Percentiles rank a stretch among this genome's conserved stretches.
These are phyloP conservation scores for Xerocomus spinulosus DNA, from an alignment of 768 basidiomycete species.

Conservation along the genomic window DNA sequence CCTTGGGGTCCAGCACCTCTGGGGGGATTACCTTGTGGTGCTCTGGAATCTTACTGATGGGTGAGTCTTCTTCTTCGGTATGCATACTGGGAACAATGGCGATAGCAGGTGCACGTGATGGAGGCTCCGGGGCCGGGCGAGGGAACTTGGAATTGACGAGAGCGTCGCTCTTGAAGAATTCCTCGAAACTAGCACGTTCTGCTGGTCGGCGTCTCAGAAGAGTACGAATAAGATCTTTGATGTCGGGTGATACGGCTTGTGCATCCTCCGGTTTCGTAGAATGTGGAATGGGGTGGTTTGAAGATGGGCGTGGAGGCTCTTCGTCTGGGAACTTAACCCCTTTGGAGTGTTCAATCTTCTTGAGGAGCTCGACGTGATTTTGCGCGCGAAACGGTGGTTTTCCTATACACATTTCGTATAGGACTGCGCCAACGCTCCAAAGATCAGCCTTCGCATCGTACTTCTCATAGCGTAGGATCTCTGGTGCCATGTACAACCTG, in stretches of 20 bases:
- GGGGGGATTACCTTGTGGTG: constrained; percentile 72
- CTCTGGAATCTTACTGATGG: constrained; percentile 53
- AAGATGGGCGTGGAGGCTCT: constrained; percentile 47
- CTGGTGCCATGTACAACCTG: constrained; percentile 98
- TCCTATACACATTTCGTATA: constrained; percentile 94
- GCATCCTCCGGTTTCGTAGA: constrained; percentile 41
- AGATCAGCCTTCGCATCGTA: constrained; percentile 98
- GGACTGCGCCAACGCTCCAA: constrained; percentile 96
- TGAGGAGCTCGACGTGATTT: constrained; percentile 93
- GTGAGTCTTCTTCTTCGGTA: constrained; percentile 28
- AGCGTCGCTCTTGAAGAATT: constrained; percentile 83
- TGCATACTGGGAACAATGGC: constrained; percentile 13
- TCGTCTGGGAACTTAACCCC: constrained; percentile 95
- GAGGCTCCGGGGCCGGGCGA: constrained; percentile 34
- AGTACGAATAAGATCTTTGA: constrained; percentile 84
- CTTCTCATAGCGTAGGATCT: constrained; percentile 94
- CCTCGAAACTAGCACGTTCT: constrained; percentile 84
- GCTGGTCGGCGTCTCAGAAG: constrained; percentile 79
- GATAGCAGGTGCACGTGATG: constrained; percentile 9
- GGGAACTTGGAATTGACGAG: constrained; percentile 76
- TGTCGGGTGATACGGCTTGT: constrained; percentile 66
- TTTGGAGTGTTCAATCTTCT: constrained; percentile 88
- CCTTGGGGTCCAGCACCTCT: constrained; percentile 74
- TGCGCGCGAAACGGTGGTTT: constrained; percentile 91
- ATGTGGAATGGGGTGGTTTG: constrained; percentile 28